Evolutionary conservation across 441 rosid species (phyloP).

Genomic region (Croton laevigatus): DNA sequence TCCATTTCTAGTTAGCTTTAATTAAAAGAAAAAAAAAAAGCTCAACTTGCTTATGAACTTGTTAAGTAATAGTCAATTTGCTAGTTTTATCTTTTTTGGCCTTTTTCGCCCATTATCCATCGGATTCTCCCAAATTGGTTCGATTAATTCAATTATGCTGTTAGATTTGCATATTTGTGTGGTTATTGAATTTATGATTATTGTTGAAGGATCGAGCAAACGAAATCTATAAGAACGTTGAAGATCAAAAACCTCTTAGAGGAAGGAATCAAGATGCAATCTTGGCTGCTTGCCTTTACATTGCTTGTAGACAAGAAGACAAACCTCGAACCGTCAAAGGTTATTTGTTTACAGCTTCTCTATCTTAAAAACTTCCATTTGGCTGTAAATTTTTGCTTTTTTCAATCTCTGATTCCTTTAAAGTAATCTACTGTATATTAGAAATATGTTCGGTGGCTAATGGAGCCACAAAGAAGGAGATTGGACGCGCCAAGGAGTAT

Average conservation of each 20-base stretch:
- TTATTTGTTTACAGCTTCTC: neutral
- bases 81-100: no score
- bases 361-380: neutral
- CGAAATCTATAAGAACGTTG: conserved; percentile 25
- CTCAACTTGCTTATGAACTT: no score
- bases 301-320: conserved; percentile 41
- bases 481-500: conserved; percentile 29
- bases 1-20: no score
- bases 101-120: no score
- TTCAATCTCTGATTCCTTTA: neutral
- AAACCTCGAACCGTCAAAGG: conserved; percentile 31
- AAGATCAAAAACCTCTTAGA: conserved; percentile 24
- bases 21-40: no score
- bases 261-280: conserved; percentile 28
- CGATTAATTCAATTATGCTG: no score
- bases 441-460: conserved; percentile 25
- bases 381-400: neutral
- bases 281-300: conserved; percentile 30
- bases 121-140: no score
- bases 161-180: neutral
- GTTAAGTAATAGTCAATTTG: no score
- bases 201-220: conserved; percentile 23
- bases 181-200: no score
- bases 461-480: conserved; percentile 35
- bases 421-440: neutral